Base-by-base conservation (phyloP, 345 rosid genomes). In the Turritis glabra region DNA sequence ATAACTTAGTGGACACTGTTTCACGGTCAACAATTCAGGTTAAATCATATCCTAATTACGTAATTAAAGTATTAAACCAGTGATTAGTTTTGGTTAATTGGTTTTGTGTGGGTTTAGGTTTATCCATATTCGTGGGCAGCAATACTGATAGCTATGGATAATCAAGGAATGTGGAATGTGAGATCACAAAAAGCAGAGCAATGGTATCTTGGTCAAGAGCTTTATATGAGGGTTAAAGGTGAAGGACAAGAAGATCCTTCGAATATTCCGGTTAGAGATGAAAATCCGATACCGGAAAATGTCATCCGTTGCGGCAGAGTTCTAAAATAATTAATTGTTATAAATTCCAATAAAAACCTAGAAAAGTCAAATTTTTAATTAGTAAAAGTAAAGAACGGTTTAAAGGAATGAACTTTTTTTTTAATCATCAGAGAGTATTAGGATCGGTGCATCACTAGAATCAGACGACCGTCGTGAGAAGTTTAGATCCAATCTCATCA, bases 111-210 rank as follows among this genome's bases (percentile, higher is more conserved):
- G 18, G 41, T 52, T 1, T 58, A 67, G 93, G 92, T 86, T 14
- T 93, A 88, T 59, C 92, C 97, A 0, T 82, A 82, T 76, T 77
- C 84, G 23, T 86, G 93, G 97, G 79, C 79, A 4, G 90, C 92
- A 4, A 87, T 86, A 12, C 80, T 85, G 48, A 86, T 84, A 67
- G 87, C 82, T 40, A 81, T 88, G 11, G 96, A 90, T 79, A 93
- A 90, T 67, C 98, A 96, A 22, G 97, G 98, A 65, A 93, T 93
- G 93, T 93, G 97, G 98, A 93, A 93, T 46, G 75, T 88, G 53
- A 88, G 97, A 81, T 93, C 98, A n/a, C 96, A 90, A 7, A 78
- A 46, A 43, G 77, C 87, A 74, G 84, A 76, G 32, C 84, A 88
- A 56, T 88, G 96, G 96, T 90, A 84, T 56, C 79, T 89, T 46